Evolutionary conservation across 768 basidiomycete genomes (phyloP).

Genomic region (Termitomyces sp.): DNA sequence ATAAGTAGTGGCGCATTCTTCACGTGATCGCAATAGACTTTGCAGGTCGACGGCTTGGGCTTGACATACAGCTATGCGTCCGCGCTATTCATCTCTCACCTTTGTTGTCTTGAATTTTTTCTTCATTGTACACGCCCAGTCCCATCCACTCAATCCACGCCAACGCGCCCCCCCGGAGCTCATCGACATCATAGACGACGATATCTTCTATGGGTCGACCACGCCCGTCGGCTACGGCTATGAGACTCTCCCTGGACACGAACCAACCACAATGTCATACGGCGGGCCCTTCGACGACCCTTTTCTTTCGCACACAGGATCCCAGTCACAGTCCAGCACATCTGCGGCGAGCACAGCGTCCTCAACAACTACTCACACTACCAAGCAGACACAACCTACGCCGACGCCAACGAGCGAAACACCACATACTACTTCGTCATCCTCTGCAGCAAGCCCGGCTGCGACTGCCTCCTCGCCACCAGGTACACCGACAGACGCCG

Average conservation of each 20-base stretch:
- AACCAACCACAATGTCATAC: slow-evolving; percentile 2
- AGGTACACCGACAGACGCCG: slow-evolving; percentile 7
- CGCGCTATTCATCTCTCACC: slow-evolving; percentile 1
- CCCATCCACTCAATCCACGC: slow-evolving; percentile 6
- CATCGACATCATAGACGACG: slow-evolving; percentile 10
- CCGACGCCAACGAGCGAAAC: background rate
- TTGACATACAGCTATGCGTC: slow-evolving; percentile 3
- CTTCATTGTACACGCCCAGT: slow-evolving; percentile 10
- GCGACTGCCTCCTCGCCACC: slow-evolving; percentile 1
- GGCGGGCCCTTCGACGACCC: slow-evolving; percentile 8
- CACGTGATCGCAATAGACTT: slow-evolving; percentile 12
- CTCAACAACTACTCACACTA: background rate
- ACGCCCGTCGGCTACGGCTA: slow-evolving; percentile 1
- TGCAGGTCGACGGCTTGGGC: background rate
- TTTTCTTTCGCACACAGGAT: slow-evolving; percentile 1
- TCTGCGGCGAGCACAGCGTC: slow-evolving; percentile 1
- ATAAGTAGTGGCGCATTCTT: slow-evolving; percentile 1
- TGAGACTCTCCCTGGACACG: slow-evolving; percentile 1
- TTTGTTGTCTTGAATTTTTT: slow-evolving; percentile 5
- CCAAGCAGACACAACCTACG: slow-evolving; percentile 1
- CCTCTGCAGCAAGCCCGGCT: background rate
- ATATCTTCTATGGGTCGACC: slow-evolving; percentile 6
- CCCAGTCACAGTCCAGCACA: slow-evolving; percentile 1
- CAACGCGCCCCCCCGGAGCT: slow-evolving; percentile 1
- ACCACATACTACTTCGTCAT: background rate